Base-by-base conservation (phyloP, 23 red algal species). In the Gracilaria domingensis region DNA sequence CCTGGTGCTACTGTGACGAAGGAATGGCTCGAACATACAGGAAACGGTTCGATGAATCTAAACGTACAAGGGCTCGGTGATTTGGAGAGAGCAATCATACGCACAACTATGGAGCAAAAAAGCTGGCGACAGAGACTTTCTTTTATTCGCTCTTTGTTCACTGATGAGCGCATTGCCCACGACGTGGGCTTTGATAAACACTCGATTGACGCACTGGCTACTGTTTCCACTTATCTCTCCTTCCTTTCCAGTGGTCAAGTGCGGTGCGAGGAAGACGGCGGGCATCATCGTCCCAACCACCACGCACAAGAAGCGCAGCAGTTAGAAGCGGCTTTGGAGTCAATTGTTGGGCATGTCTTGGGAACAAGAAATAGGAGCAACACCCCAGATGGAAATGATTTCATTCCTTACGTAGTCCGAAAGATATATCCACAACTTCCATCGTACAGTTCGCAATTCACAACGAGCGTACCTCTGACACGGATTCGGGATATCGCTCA, bases 401-500 rank as follows among this genome's bases (percentile, higher is more conserved):
- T 73, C 49, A 53, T 66, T 37, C 78, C 93, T 16, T 91, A 87
- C 80, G 50, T 96, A 24, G 23, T 87, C 33, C 87, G 94, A 39
- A 91, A 91, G 61, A 92, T 96, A 54, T 96, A 85, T 37, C 94
- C 94, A 38, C 88, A 77, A 14, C 87, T 96, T 12, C 94, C 94
- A 1, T 91, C 86, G 14, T 91, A 96, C 81, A 70, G 70, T 24
- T 81, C 80, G 40, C 72, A 96, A 66, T 96, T 91, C 62, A 96
- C 94, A 17, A 79, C 70, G 30, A 91, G 86, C 48, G 94, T 96
- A 8, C 94, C 94, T 38, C 65, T 96, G 48, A 96, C 94, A 23
- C 80, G 94, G 66, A 96, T 96, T 56, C 87, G 94, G 17, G 86
- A 96, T 82, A 96, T 96, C 60, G 94, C 94, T 11, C 94, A 96